phyloP scores from a whole-genome alignment of 345 rosid species.

The Barbarea vulgaris region DNA sequence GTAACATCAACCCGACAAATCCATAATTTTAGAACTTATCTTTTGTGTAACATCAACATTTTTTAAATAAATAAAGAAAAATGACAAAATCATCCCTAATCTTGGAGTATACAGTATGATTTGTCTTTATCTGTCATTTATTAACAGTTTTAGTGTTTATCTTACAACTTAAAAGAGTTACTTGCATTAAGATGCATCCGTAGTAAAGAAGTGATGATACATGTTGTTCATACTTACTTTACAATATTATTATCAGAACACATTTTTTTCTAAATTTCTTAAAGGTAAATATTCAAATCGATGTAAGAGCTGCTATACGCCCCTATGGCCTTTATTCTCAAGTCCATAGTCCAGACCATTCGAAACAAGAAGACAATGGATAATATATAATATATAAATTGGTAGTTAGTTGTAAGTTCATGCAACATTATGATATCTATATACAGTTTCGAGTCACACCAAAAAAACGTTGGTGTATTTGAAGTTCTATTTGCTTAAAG shows the following conservation, averaged over 20 bases:
- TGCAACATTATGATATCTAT: not conserved
- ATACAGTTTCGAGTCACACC: not conserved
- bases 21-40: too few relatives aligned
- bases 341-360: not conserved
- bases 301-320: not conserved
- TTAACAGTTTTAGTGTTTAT: not conserved
- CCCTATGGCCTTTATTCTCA: not conserved
- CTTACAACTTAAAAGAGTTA: not conserved
- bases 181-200: not conserved
- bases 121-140: not conserved
- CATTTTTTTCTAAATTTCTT: not conserved
- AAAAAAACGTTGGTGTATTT: not conserved
- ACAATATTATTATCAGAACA: not conserved
- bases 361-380: not conserved
- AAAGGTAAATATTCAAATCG: not conserved
- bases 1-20: too few relatives aligned
- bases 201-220: not conserved
- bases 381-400: not conserved
- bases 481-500: not conserved
- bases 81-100: not conserved
- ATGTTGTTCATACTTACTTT: not conserved
- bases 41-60: too few relatives aligned
- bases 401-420: not conserved
- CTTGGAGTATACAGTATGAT: not conserved
- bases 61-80: too few relatives aligned